Percentiles rank a stretch among this genome's conserved stretches.
Evolutionary conservation across 1,284 basidiomycete genomes (phyloP).

Genomic region (Lentinula novae-zelandiae): DNA sequence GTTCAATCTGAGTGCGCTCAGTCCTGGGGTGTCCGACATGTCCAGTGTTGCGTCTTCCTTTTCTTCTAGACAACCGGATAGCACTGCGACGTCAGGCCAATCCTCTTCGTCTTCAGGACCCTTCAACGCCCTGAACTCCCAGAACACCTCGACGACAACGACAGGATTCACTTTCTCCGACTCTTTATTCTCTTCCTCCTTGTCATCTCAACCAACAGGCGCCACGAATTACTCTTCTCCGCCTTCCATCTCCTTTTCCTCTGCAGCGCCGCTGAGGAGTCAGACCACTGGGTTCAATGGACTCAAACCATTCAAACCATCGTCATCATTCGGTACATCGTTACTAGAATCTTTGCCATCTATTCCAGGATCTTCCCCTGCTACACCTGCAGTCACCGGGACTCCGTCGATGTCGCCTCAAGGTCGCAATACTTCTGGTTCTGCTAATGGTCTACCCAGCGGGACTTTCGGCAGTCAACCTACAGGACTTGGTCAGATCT

Average conservation of each 20-base stretch:
- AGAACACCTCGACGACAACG: conserved; percentile 37
- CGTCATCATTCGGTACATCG: conserved; percentile 83
- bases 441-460: not conserved
- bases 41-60: conserved; percentile 72
- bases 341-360: conserved; percentile 77
- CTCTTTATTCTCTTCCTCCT: conserved; percentile 44
- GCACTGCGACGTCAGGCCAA: conserved; percentile 19
- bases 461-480: conserved; percentile 1
- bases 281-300: conserved; percentile 83
- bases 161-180: conserved; percentile 43
- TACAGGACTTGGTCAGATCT: conserved; percentile 7
- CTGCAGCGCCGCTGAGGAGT: conserved; percentile 46
- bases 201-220: conserved; percentile 49
- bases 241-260: conserved; percentile 20
- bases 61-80: conserved; percentile 36
- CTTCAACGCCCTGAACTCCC: conserved; percentile 28
- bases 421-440: not conserved
- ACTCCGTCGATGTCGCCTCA: conserved; percentile 7
- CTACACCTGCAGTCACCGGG: conserved; percentile 41
- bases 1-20: conserved; percentile 37
- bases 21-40: conserved; percentile 48
- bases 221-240: conserved; percentile 33
- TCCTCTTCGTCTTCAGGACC: conserved; percentile 14
- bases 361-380: conserved; percentile 54
- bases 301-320: conserved; percentile 89